phyloP scores from a whole-genome alignment of 202 grass and related monocot genomes.

The Saccharum hybrid region DNA sequence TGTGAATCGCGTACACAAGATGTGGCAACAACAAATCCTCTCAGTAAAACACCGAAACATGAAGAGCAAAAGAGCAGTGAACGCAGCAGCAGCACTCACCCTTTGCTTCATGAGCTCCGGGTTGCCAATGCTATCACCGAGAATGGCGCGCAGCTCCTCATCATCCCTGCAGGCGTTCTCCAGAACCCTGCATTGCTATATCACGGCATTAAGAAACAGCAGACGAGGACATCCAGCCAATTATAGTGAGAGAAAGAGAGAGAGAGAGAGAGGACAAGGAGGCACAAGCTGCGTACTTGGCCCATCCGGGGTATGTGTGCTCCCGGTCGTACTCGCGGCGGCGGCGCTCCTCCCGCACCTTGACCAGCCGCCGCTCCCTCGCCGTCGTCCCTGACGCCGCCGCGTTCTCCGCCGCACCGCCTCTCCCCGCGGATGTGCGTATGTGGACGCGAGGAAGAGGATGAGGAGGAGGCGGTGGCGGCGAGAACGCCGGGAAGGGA shows the following conservation, averaged over 20 bases:
- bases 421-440: slow-evolving; percentile 2
- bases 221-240: neutral
- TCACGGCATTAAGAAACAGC: neutral
- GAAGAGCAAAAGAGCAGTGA: neutral
- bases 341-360: slow-evolving; percentile 85
- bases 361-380: slow-evolving; percentile 78
- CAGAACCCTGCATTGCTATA: slow-evolving; percentile 65
- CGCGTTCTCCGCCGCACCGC: neutral
- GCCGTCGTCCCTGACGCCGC: slow-evolving; percentile 65
- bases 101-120: slow-evolving; percentile 94
- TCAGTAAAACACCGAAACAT: neutral
- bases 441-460: neutral
- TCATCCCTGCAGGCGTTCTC: slow-evolving; percentile 90
- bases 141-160: slow-evolving; percentile 77
- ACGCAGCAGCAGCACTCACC: slow-evolving; percentile 38
- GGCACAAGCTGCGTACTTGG: slow-evolving; percentile 50
- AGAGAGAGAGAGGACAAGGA: neutral
- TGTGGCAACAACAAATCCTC: neutral
- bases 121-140: slow-evolving; percentile 92
- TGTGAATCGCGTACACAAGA: slow-evolving; percentile 41
- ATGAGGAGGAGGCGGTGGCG: neutral
- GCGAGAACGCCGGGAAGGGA: neutral
- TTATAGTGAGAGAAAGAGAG: no score
- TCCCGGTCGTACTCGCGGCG: slow-evolving; percentile 67
- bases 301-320: slow-evolving; percentile 80